phyloP scores from a whole-genome alignment of 495 filamentous ascomycete species.

The Hyaloscypha bicolor region DNA sequence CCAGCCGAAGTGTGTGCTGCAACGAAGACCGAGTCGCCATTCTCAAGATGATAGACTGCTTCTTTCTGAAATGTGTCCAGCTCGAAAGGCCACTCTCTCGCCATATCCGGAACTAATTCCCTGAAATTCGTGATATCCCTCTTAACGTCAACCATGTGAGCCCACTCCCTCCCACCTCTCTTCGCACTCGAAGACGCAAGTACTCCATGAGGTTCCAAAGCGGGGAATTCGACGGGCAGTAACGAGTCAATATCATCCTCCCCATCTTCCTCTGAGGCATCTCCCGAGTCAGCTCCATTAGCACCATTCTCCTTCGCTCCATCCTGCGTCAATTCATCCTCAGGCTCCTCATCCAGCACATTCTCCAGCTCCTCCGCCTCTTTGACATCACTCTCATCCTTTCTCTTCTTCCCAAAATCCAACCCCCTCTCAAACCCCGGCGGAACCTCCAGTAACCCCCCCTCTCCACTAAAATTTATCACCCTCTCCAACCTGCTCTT shows the following conservation, averaged over 20 bases:
- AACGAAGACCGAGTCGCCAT: constrained; percentile 96
- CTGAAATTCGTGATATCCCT: constrained; percentile 86
- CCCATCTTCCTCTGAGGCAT: constrained; percentile 50
- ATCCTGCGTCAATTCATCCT: constrained; percentile 37
- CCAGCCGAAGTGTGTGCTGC: constrained; percentile 98
- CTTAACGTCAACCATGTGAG: constrained; percentile 95
- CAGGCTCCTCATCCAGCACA: constrained; percentile 69
- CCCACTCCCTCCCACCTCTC: constrained; percentile 85
- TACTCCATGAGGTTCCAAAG: constrained; percentile 79
- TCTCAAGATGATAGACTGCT: constrained; percentile 95
- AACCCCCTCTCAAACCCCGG: constrained; percentile 84
- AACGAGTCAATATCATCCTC: constrained; percentile 88
- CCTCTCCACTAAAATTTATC: constrained; percentile 77
- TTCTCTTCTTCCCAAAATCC: constrained; percentile 63
- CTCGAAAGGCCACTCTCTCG: constrained; percentile 93
- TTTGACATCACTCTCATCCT: constrained; percentile 54
- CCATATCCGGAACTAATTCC: constrained; percentile 95
- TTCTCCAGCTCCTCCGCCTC: constrained; percentile 74
- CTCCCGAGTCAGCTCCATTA: constrained; percentile 44
- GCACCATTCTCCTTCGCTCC: constrained; percentile 40
- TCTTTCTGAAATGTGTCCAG: constrained; percentile 98
- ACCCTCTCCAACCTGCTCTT: constrained; percentile 69
- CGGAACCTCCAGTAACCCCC: constrained; percentile 76
- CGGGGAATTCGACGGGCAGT: constrained; percentile 91
- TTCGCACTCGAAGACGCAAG: constrained; percentile 73